A percentile compares a stretch with the other conserved stretches of the same genome.
phyloP scores from a whole-genome alignment of 805 yeast species.

The Cyberlindnera nakhonratchasimensis region DNA sequence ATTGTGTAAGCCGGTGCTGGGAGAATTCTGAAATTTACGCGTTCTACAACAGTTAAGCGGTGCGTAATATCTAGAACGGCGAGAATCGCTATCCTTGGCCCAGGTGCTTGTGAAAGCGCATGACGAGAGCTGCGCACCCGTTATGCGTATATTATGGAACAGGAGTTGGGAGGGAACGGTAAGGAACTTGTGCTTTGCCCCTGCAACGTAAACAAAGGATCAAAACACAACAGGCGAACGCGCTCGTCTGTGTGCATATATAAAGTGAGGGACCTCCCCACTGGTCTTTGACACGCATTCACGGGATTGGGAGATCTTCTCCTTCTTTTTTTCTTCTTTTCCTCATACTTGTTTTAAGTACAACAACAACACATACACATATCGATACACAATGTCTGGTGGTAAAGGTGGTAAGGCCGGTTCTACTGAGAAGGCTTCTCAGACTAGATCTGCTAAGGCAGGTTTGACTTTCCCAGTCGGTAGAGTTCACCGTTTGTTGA shows the following conservation, averaged over 20 bases:
- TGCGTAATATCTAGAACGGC: background rate
- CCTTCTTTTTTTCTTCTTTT: slow-evolving; percentile 1
- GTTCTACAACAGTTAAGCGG: too few relatives aligned
- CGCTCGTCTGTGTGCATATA: slow-evolving; percentile 9
- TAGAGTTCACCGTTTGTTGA: slow-evolving; percentile 94
- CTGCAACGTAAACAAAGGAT: slow-evolving; percentile 1
- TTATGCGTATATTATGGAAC: slow-evolving; percentile 2
- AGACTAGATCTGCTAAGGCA: slow-evolving; percentile 97
- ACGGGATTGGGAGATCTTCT: background rate
- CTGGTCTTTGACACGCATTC: background rate
- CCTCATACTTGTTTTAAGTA: slow-evolving; percentile 8
- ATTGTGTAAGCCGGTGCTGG: background rate
- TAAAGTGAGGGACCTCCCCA: slow-evolving; percentile 2
- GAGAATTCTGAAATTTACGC: background rate
- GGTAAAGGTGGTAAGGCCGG: slow-evolving; percentile 89
- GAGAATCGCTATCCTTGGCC: too few relatives aligned
- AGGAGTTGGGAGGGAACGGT: slow-evolving; percentile 1
- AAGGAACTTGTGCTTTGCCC: background rate
- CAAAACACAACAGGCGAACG: too few relatives aligned
- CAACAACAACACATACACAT: slow-evolving; percentile 11
- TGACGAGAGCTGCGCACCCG: too few relatives aligned
- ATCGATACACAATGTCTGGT: slow-evolving; percentile 52
- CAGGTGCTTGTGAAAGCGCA: too few relatives aligned
- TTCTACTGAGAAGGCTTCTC: slow-evolving; percentile 90
- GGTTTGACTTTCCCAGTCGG: slow-evolving; percentile 99